Base-by-base conservation (phyloP, 2,329 filamentous ascomycete genomes). In the Salinomyces thailandicus region DNA sequence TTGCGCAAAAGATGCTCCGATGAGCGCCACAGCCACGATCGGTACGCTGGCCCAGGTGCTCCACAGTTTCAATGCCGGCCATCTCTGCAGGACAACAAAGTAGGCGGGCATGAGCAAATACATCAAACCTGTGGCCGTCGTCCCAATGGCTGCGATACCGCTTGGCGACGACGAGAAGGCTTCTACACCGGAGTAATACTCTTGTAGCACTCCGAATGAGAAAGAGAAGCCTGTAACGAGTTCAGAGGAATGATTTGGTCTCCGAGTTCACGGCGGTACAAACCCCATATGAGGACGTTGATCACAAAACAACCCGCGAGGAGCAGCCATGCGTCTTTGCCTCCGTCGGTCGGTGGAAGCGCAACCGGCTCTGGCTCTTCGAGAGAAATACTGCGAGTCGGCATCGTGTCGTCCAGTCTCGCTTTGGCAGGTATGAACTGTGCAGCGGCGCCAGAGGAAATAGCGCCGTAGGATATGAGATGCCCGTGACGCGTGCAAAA, bases 61-160 rank as follows among this genome's bases (percentile, higher is more conserved):
- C 11, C 14, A 30, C 8, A 9, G 11, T 14, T 15, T 30, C 27
- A 15, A 8, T 16, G 8, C 14, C 11, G 27, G 27, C 27, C 27
- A 30, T 30, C 27, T n/a, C 14, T 15, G 11, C 11, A 30, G 14
- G 14, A n/a, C 14, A 9, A n/a, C 11, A 16, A 30, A 15, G 27
- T n/a, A 30, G 27, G 15, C 11, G 11, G 27, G 27, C 27, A 30
- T 30, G 59, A 27, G 53, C 57, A 42, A 71, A 57, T 69, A 71
- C 54, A 69, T 64, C 34, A 69, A 59, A 4, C 66, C 67, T 51
- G 57, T 58, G 3, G 42, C 33, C n/a, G 58, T 60, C 5, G 64
- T 68, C 22, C 66, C 67, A 33, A 70, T 63, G 3, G 61, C 56
- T 5, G 67, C 63, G 28, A 71, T 59, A 27, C 60, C 60, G 3